phyloP scores from a whole-genome alignment of 177 flowering plant species.

The Tripterygium wilfordii region DNA sequence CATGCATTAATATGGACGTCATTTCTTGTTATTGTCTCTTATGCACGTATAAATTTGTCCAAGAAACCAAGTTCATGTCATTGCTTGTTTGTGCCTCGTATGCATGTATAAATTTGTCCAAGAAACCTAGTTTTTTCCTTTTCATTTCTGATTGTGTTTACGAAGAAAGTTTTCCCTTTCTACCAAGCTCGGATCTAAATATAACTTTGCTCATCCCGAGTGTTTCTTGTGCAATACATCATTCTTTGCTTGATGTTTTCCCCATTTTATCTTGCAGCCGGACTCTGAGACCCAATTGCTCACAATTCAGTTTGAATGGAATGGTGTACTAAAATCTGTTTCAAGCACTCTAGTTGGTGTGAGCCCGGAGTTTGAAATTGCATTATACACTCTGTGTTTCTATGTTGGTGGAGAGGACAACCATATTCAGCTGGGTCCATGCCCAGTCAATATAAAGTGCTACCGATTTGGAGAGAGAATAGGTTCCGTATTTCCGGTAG shows the following conservation, averaged over 20 bases:
- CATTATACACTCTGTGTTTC: slow-evolving; percentile 81
- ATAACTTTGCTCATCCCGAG: neutral
- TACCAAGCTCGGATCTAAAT: no score
- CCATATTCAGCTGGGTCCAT: slow-evolving; percentile 76
- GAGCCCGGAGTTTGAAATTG: slow-evolving; percentile 96
- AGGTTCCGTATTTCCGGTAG: slow-evolving; percentile 84
- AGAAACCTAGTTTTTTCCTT: no score
- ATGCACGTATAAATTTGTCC: no score
- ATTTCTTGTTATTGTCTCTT: no score
- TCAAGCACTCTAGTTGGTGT: slow-evolving; percentile 89
- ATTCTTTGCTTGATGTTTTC: neutral
- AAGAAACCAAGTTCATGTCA: no score
- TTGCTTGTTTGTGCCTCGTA: no score
- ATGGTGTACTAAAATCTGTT: slow-evolving; percentile 78
- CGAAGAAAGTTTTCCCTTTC: neutral
- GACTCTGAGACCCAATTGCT: slow-evolving; percentile 91
- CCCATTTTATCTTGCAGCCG: slow-evolving; percentile 51
- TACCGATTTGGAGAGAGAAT: slow-evolving; percentile 72
- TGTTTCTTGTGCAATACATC: neutral
- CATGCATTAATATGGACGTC: no score
- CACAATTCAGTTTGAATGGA: slow-evolving; percentile 93
- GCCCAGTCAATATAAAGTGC: slow-evolving; percentile 86
- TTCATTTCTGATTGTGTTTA: no score
- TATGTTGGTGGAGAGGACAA: slow-evolving; percentile 73
- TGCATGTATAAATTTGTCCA: no score